Base-by-base conservation (phyloP, 164 flowering plant genomes). In the Vitis labrusca region DNA sequence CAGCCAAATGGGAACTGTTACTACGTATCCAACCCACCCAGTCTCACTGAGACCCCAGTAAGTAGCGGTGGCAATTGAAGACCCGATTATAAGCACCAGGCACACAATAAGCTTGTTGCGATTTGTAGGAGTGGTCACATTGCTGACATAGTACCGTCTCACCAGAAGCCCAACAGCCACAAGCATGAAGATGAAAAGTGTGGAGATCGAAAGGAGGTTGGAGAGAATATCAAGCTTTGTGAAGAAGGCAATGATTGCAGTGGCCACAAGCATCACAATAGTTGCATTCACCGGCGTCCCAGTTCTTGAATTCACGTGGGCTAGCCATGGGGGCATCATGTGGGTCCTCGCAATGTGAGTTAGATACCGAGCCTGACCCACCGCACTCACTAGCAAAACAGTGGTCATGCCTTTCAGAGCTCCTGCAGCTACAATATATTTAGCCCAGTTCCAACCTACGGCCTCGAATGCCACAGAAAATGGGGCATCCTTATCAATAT, bases 341-440 rank as follows among this genome's bases (percentile, higher is more conserved):
- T 88, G 97, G 11, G 94, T 83, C 1, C 98, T 75, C 1, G 86
- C 93, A 44, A 92, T 92, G 80, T 92, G 96, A 14, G 97, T 92
- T 14, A 90, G 68, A 55, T 92, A 90, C 32, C 97, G 77, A 3
- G 97, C 92, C 67, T 89, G 96, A 8, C 92, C 93, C 9, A 90
- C 82, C 0, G 87, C 84, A 1, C 75, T 50, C 7, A 79, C 95
- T 0, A 92, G 78, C 55, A 92, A 58, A 5, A 86, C 92, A 0
- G 90, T 80, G 0, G 91, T 88, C 96, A 92, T 91, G 8, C 93
- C 91, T 55, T 85, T 85, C 23, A 90, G 48, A 0, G 94, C 94
- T 0, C 92, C 92, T 0, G 77, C 63, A 0, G 94, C 92, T 1
- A 89, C 94, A 3, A 89, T 29, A 56, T 88, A 86, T 76, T 88